Evolutionary conservation across 768 basidiomycete species (phyloP), one percentile per base, ranked within the genome.

Genomic region (Leccinum imitatum): DNA sequence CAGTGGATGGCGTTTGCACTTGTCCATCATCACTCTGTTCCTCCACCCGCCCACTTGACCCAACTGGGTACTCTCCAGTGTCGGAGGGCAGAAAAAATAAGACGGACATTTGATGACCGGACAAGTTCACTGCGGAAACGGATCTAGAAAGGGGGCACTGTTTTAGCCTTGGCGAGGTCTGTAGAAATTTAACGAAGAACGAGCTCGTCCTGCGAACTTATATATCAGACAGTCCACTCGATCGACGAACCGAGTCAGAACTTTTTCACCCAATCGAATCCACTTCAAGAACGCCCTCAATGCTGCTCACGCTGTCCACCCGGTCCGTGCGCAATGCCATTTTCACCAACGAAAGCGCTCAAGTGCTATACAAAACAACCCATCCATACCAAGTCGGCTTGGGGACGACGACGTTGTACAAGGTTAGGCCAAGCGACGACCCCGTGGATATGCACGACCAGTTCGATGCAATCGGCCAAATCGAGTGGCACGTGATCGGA

Each of bases 401-500:
- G 51, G 57, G 66, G 8, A 66, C 56, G 47, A 71, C 73, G 14
- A 74, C 63, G 25, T 35, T 75, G 35, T 31, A 65, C 58, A 74
- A 68, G 41, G 60, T 73, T 59, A 63, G 35, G 25, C 59, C 69
- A 3, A 73, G 67, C 55, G 51, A 63, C 3, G 62, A 66, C 21
- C 65, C 56, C 0, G 39, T 35, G 54, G 69, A 71, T 37, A 68
- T 71, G 67, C 65, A 23, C 5, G 73, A 75, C 58, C 67, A 69
- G 1, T 75, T 76, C 56, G 69, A 66, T 0, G 56, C 54, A 3
- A 65, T 79, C 4, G 79, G 71, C 7, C 60, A 71, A 54, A 76
- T 79, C 1, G 69, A 77, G 13, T 77, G 76, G 72, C 69, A 64
- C n/a, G 1, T 65, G 0, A 33, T 76, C 5, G 65, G 65, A 15